These are phyloP conservation scores for Leccinellum rugosiceps DNA, from an alignment of 768 basidiomycete species.

Conservation along the genomic window DNA sequence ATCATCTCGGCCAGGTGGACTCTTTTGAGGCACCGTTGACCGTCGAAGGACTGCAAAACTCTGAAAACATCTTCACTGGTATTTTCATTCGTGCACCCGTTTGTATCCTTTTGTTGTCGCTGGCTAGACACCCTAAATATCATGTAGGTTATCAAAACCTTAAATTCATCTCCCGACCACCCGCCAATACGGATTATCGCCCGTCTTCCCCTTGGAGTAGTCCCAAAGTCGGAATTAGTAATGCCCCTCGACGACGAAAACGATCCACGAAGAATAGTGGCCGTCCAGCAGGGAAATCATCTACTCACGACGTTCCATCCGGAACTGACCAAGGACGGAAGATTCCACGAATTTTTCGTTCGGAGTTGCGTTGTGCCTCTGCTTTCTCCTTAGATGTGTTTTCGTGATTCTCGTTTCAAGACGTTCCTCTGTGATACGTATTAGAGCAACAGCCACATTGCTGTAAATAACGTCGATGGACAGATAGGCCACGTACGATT, in stretches of 20 bases:
- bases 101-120: constrained; percentile 22
- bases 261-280: constrained; percentile 72
- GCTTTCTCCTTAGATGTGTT: constrained; percentile 5
- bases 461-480: not conserved
- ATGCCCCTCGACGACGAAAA: constrained; percentile 41
- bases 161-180: constrained; percentile 45
- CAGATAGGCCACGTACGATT: not conserved
- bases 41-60: constrained; percentile 59
- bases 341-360: constrained; percentile 92
- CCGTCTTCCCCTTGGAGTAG: constrained; percentile 54
- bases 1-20: constrained; percentile 54
- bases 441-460: not conserved
- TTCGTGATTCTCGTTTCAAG: not conserved
- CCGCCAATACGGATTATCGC: constrained; percentile 69
- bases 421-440: not conserved
- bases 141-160: constrained; percentile 58
- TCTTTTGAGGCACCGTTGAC: constrained; percentile 82
- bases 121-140: not conserved
- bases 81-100: constrained; percentile 96
- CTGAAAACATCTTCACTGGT: constrained; percentile 65
- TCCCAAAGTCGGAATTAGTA: constrained; percentile 35
- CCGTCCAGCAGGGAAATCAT: constrained; percentile 78
- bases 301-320: constrained; percentile 93
- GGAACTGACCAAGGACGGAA: constrained; percentile 80
- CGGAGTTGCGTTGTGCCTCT: constrained; percentile 59